Evolutionary conservation across 495 filamentous ascomycete genomes (phyloP), one percentile per base, ranked within the genome.

Genomic region (Penicillium alfredii): DNA sequence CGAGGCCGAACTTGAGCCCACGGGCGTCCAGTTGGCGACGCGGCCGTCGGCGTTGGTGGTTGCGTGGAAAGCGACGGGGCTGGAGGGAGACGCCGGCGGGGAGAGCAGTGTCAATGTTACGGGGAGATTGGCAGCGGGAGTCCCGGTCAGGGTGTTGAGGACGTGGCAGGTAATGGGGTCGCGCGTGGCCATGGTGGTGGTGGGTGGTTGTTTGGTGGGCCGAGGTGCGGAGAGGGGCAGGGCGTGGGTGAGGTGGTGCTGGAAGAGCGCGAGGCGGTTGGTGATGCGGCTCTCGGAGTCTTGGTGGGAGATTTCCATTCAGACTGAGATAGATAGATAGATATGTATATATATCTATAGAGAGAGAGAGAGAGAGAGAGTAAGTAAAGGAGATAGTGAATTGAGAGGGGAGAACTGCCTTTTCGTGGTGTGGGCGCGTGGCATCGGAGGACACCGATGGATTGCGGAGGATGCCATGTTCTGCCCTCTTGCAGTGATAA

Each of bases 11-110:
- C 60, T 66, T 28, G 56, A 53, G 11, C 64, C 58, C 30, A 69
- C 66, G 3, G 80, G 69, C 3, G 73, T 73, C 92, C 92, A 98
- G 27, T 67, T 67, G 14, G 77, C 77, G 47, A 98, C 79, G 34
- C 92, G 80, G 41, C 92, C 92, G 66, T 98, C 92, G 44, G 75
- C 66, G 66, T 94, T 82, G 38, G 92, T 97, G 6, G 62, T 69
- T 16, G 77, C 81, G 26, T 69, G 75, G 64, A 80, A 84, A 33
- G 66, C 64, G 16, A 64, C 51, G 15, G 55, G 62, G 32, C 42
- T 64, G 35, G 53, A 45, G 27, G 44, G 13, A 36, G 45, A 52
- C 3, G 60, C 36, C 19, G 59, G 27, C 17, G 51, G 24, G 6
- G 63, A 63, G 7, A 73, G 38, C 19, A 78, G 66, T 0, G 68